Evolutionary conservation across 108 stramenopile species (phyloP).

Genomic region (Epipyxis sp.): DNA sequence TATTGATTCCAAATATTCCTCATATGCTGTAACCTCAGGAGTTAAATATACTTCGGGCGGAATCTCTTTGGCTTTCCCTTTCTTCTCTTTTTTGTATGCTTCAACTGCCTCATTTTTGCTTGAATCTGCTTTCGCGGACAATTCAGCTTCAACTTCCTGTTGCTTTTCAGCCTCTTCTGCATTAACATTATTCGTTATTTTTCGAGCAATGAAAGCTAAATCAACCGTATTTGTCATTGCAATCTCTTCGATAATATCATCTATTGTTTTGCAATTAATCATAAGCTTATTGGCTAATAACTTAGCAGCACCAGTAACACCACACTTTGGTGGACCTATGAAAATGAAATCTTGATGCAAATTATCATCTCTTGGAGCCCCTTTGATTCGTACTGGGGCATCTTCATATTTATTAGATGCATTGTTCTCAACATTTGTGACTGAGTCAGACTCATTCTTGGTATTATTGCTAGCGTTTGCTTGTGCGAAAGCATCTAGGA

Average conservation of each 20-base stretch:
- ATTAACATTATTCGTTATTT: background rate
- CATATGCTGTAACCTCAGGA: background rate
- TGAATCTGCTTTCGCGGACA: background rate
- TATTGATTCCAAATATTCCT: background rate
- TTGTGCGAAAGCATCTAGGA: constrained; percentile 14
- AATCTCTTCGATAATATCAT: background rate
- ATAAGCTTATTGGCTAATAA: constrained; percentile 34
- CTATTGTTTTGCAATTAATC: background rate
- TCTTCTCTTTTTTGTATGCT: constrained; percentile 25
- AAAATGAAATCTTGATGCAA: constrained; percentile 45
- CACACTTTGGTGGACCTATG: constrained; percentile 44
- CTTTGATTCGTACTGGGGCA: background rate
- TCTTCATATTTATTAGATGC: background rate
- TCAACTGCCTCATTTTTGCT: constrained; percentile 9
- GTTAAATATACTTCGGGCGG: constrained; percentile 11
- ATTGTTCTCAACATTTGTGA: background rate
- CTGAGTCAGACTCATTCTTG: background rate
- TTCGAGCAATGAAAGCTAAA: background rate
- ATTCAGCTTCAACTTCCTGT: constrained; percentile 27
- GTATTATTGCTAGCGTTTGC: background rate
- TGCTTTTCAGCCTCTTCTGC: background rate
- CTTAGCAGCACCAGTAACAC: constrained; percentile 35
- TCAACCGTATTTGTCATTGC: background rate
- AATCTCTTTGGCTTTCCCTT: constrained; percentile 26
- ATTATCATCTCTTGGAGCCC: background rate